Base-by-base conservation (phyloP, 331 rosid species). In the Dryas integrifolia region DNA sequence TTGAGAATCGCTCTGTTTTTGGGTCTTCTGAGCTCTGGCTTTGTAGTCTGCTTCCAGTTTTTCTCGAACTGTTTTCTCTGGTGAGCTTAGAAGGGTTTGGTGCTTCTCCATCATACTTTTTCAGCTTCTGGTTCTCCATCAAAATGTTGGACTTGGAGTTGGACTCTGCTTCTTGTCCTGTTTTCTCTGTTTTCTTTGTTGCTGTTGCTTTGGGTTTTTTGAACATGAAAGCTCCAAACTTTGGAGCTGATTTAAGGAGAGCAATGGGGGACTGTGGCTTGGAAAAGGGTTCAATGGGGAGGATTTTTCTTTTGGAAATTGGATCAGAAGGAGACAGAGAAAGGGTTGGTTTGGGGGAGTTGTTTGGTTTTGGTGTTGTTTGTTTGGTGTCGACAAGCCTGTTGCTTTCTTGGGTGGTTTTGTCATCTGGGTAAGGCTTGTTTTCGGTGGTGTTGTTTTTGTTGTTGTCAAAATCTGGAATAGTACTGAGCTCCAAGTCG, bases 201-300 rank as follows among this genome's bases (percentile, higher is more conserved):
- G 64, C n/a, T 45, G 45, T 58, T 56, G 79, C 71, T 52, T 73
- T 87, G 9, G 84, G 79, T 77, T 85, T 94, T 76, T 82, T 82
- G 67, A 86, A 88, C 64, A 73, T 77, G 73, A 86, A 84, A 48
- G 81, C 86, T 64, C 95, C 82, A 70, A 94, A 87, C 56, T 82
- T 94, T 0, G 96, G 96, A 0, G 96, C 90, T 10, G 98, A 89
- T 88, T 83, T 94, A 7, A 90, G 91, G 26, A 89, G 81, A 14
- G 96, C 81, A 48, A 86, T 88, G 30, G 98, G 96, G 12, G 95
- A 92, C 46, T 92, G 96, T 26, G 92, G 96, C 59, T 85, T 92
- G 3, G 85, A 78, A 43, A 61, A 53, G 44, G 94, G 90, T 30
- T 88, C 92, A 6, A 92, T 78, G 0, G 96, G 98, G 51, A 88